Conservation (phyloP, 768 basidiomycete genomes). For the Lentinus brumalis region DNA sequence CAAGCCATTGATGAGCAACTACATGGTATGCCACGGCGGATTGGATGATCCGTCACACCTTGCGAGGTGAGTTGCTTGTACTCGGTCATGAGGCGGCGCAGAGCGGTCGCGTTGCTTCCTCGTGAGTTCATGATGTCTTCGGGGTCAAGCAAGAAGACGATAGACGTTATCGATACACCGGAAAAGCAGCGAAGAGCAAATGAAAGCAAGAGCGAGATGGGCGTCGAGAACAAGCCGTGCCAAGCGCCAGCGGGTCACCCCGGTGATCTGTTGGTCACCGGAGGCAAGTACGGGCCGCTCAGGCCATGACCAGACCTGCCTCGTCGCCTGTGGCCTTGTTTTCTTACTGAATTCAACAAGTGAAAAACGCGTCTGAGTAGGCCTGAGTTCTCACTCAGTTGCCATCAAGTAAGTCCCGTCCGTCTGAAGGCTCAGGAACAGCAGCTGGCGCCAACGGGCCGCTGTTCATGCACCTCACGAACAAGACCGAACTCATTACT, state of each 20-base stretch:
- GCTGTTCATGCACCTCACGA: background rate
- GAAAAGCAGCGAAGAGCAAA: background rate
- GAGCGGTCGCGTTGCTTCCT: slow-evolving; percentile 66
- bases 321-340: background rate
- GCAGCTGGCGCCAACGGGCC: background rate
- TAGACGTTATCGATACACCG: background rate
- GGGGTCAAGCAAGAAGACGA: background rate
- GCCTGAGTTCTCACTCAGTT: no score
- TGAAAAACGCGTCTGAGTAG: no score
- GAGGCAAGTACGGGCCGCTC: background rate
- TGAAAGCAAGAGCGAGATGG: slow-evolving; percentile 3
- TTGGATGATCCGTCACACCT: slow-evolving; percentile 41
- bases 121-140: slow-evolving; percentile 50
- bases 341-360: background rate
- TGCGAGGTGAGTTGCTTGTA: slow-evolving; percentile 84
- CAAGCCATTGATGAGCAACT: slow-evolving; percentile 1
- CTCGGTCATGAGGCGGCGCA: slow-evolving; percentile 89
- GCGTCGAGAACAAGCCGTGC: slow-evolving; percentile 2
- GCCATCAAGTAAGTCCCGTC: no score
- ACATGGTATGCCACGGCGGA: background rate
- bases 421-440: no score
- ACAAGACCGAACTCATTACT: background rate
- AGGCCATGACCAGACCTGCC: background rate
- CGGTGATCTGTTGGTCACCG: slow-evolving; percentile 11
- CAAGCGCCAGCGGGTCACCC: slow-evolving; percentile 10